These are phyloP conservation scores for Obba rivulosa DNA, from an alignment of 768 basidiomycete genomes.

Conservation along the genomic window DNA sequence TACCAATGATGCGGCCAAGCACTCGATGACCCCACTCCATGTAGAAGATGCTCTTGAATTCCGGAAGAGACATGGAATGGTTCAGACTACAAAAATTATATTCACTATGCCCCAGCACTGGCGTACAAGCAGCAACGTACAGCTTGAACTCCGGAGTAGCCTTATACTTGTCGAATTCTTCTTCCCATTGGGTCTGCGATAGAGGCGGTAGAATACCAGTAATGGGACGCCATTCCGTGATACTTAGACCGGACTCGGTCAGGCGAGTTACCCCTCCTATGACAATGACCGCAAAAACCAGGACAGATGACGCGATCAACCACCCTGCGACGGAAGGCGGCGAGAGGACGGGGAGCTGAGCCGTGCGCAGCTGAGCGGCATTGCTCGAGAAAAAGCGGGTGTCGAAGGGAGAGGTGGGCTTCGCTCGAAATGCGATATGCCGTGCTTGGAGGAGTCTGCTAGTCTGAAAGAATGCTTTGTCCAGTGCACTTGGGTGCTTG, in stretches of 20 bases:
- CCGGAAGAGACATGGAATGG: conserved; percentile 75
- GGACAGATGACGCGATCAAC: conserved; percentile 77
- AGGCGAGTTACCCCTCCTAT: conserved; percentile 95
- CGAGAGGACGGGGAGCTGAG: conserved; percentile 51
- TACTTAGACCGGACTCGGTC: conserved; percentile 95
- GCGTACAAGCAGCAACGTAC: conserved; percentile 44
- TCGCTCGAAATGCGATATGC: too few relatives aligned
- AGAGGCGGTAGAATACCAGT: conserved; percentile 86
- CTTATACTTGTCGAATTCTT: conserved; percentile 92
- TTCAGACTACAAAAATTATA: conserved; percentile 59
- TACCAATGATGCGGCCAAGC: conserved; percentile 81
- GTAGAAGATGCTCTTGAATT: conserved; percentile 95
- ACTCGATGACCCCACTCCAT: conserved; percentile 98
- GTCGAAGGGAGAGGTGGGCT: conserved; percentile 16
- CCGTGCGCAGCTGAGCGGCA: conserved; percentile 13
- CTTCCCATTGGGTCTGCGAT: conserved; percentile 68
- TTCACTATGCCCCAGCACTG: too few relatives aligned
- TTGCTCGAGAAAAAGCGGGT: conserved; percentile 38
- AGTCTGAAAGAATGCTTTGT: too few relatives aligned
- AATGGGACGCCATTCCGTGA: conserved; percentile 96
- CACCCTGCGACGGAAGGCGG: conserved; percentile 72
- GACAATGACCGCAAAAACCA: conserved; percentile 90
- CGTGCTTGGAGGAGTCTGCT: too few relatives aligned
- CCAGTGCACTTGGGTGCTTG: too few relatives aligned
- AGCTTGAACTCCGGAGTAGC: conserved; percentile 92